Conservation (phyloP, 805 yeast species). For the Yamadazyma scolyti region DNA sequence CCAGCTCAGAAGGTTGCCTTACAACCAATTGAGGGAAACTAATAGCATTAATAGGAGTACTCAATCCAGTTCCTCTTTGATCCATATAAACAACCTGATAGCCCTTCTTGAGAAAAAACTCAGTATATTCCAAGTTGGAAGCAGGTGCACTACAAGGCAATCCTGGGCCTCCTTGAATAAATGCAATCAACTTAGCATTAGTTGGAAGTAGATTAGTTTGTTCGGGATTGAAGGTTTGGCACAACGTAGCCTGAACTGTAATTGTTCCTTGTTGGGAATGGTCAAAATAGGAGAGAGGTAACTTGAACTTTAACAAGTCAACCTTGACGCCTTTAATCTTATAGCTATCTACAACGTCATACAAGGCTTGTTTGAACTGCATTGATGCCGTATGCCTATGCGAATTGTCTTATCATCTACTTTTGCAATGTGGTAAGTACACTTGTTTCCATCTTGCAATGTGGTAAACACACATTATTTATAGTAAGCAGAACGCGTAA, state of each 20-base stretch:
- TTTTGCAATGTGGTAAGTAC: too few species aligned
- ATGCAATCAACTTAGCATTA: conserved; percentile 35
- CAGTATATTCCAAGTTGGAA: conserved; percentile 28
- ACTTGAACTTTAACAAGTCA: conserved; percentile 17
- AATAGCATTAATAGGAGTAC: conserved; percentile 41
- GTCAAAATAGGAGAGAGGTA: conserved; percentile 18
- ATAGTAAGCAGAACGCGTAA: too few species aligned
- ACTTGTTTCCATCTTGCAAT: too few species aligned
- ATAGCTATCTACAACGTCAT: conserved; percentile 19
- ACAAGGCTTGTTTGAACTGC: not conserved
- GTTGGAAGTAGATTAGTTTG: conserved; percentile 19
- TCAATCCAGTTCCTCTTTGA: conserved; percentile 61
- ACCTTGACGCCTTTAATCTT: conserved; percentile 16
- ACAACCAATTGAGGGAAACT: conserved; percentile 18
- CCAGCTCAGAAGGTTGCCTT: conserved; percentile 10
- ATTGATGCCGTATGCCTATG: not conserved
- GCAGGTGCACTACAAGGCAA: conserved; percentile 41
- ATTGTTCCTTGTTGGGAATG: conserved; percentile 6
- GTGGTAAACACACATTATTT: too few species aligned
- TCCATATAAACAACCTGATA: conserved; percentile 46
- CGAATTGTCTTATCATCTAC: too few species aligned
- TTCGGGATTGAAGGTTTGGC: conserved; percentile 24
- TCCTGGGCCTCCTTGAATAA: conserved; percentile 56
- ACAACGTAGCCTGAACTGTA: conserved; percentile 27
- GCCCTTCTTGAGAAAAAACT: conserved; percentile 25